phyloP scores from a whole-genome alignment of 202 grass and related monocot genomes.

The Hordeum pubiflorum region DNA sequence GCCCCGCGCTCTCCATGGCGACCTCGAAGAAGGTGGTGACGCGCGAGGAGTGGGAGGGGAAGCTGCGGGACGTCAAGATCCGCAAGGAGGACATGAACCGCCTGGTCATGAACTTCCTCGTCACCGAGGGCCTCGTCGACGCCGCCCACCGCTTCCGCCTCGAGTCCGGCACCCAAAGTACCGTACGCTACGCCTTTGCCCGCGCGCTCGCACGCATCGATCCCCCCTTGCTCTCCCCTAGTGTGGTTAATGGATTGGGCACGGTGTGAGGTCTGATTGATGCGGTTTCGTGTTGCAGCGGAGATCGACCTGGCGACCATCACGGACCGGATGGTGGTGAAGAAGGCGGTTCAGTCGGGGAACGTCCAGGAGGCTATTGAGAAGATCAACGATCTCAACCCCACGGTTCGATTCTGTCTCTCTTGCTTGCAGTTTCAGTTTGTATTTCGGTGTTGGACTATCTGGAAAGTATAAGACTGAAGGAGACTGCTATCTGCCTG shows the following conservation, averaged over 20 bases:
- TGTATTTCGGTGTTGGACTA: not conserved
- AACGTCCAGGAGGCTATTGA: conserved; percentile 91
- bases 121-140: conserved; percentile 82
- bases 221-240: not conserved
- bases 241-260: not conserved
- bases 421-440: not conserved
- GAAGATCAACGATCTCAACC: conserved; percentile 83
- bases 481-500: not conserved
- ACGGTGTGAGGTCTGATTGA: not conserved
- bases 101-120: conserved; percentile 88
- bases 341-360: conserved; percentile 72
- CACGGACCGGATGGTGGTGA: conserved; percentile 79
- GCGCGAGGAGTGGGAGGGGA: conserved; percentile 87
- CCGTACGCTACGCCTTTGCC: not conserved
- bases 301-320: conserved; percentile 81
- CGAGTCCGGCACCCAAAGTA: conserved; percentile 94
- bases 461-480: not conserved
- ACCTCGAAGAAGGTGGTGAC: conserved; percentile 85
- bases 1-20: conserved; percentile 26
- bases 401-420: conserved; percentile 46
- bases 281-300: conserved; percentile 19
- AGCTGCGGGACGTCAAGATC: conserved; percentile 89
- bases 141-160: conserved; percentile 79
- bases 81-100: conserved; percentile 95
- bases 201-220: not conserved